Conservation (phyloP, 192 early-diverging fungal species). For the Backusella australiensis region DNA sequence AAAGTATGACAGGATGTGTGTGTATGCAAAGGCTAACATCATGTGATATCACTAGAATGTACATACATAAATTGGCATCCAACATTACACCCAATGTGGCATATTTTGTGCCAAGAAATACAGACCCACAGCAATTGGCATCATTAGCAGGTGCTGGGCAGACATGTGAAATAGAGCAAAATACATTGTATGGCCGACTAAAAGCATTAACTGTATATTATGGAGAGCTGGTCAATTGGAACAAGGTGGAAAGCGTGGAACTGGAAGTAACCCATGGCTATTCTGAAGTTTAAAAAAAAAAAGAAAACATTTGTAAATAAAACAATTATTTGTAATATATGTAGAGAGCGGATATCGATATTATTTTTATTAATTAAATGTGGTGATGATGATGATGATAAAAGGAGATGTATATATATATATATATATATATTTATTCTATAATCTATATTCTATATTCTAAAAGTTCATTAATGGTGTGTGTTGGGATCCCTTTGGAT, state of each 20-base stretch:
- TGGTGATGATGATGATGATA: background rate
- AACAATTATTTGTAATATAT: background rate
- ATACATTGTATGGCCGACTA: slow-evolving; percentile 60
- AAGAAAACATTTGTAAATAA: background rate
- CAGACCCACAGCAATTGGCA: slow-evolving; percentile 65
- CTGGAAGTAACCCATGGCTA: background rate
- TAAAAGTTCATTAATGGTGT: slow-evolving; percentile 40
- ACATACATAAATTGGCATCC: slow-evolving; percentile 62
- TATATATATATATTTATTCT: background rate
- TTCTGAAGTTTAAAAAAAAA: background rate
- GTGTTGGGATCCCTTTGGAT: slow-evolving; percentile 45
- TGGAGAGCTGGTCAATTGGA: slow-evolving; percentile 59
- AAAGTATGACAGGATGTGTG: slow-evolving; percentile 11
- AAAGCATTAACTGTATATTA: slow-evolving; percentile 80
- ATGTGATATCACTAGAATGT: slow-evolving; percentile 39
- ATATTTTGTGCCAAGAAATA: slow-evolving; percentile 86
- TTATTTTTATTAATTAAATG: background rate
- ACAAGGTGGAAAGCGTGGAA: background rate
- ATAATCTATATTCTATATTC: background rate
- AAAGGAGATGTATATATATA: background rate
- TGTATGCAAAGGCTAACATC: background rate
- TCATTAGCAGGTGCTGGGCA: slow-evolving; percentile 49
- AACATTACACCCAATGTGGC: slow-evolving; percentile 75
- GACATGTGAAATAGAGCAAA: slow-evolving; percentile 81
- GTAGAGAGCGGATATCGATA: background rate